Evolutionary conservation across 176 grass and related monocot species (phyloP), one percentile per base, ranked within the genome.

Genomic region (Themeda triandra): DNA sequence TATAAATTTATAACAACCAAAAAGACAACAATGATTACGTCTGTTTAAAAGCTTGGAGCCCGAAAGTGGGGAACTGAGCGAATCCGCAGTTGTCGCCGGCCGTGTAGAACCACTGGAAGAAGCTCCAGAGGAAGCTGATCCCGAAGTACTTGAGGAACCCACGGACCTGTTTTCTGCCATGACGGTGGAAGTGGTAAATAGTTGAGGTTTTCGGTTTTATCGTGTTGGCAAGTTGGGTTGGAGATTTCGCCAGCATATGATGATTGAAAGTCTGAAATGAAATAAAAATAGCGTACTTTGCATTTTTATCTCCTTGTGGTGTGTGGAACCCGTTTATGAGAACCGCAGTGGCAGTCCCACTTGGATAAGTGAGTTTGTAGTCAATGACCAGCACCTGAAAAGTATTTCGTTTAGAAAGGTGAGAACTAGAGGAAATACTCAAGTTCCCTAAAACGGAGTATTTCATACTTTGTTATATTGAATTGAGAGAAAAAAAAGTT

Each of bases 251-350:
- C 58, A 85, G 79, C 81, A 28, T 45, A 11, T 39, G 8, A 18
- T 35, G 65, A 19, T 24, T 24, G 23, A 24, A 54, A 54, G 64
- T 14, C 40, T 56, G 51, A 25, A 58, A 10, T 45, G 28, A 62
- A 80, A 49, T 78, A 46, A 23, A 23, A 49, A 32, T 31, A 56
- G 4, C 48, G 29, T 86, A 99, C 96, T 84, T 96, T n/a, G 93
- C 96, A 73, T 88, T 91, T 45, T 89, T 94, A 83, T 99, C 89
- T 87, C 96, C 96, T 79, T 89, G 89, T 69, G 93, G 86, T 19
- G 93, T 99, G 81, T 99, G 96, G 65, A 99, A 99, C 10, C 93
- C 93, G 79, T 99, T 99, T 80, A 99, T 95, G 53, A 99, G 96
- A 6, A 99, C 90, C 77, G 96, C 96, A 19, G 96, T 94, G 23